Conservation (phyloP, 169 alveolate species). For the Ichthyophthirius multifiliis region DNA sequence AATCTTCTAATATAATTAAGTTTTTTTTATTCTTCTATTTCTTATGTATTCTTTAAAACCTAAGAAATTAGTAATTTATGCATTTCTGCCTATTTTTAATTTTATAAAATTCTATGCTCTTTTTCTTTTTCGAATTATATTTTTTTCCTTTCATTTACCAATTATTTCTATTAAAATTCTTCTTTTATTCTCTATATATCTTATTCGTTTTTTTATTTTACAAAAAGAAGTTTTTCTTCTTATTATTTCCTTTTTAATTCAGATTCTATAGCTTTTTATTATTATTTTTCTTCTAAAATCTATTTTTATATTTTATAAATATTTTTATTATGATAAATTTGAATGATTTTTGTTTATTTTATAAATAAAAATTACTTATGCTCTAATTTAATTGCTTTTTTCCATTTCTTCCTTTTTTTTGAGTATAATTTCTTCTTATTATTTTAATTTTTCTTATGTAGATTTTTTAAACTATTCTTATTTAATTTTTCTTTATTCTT, state of each 20-base stretch:
- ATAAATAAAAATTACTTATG: neutral
- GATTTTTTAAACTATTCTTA: slow-evolving; percentile 16
- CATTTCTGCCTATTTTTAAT: slow-evolving; percentile 3
- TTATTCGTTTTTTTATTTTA: neutral
- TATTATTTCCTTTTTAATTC: slow-evolving; percentile 17
- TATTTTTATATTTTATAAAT: too few relatives aligned
- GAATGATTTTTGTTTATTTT: neutral
- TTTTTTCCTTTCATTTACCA: neutral
- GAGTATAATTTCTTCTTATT: neutral
- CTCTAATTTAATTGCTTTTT: neutral
- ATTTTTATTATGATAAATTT: neutral
- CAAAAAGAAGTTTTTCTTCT: slow-evolving; percentile 3
- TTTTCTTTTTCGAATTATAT: slow-evolving; percentile 23
- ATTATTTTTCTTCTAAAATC: neutral
- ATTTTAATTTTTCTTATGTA: slow-evolving; percentile 21
- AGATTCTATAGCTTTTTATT: neutral
- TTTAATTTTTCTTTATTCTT: slow-evolving; percentile 16
- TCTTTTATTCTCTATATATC: slow-evolving; percentile 15
- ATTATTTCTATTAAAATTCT: neutral
- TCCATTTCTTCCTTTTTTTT: slow-evolving; percentile 17
- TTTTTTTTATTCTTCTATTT: slow-evolving; percentile 22
- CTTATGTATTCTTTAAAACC: neutral
- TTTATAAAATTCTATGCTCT: slow-evolving; percentile 7
- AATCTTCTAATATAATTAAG: neutral
- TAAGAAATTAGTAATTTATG: neutral